Evolutionary conservation across 129 eudicot genomes (phyloP), one percentile per base, ranked within the genome.

Genomic region (Chrysanthemum seticuspe): DNA sequence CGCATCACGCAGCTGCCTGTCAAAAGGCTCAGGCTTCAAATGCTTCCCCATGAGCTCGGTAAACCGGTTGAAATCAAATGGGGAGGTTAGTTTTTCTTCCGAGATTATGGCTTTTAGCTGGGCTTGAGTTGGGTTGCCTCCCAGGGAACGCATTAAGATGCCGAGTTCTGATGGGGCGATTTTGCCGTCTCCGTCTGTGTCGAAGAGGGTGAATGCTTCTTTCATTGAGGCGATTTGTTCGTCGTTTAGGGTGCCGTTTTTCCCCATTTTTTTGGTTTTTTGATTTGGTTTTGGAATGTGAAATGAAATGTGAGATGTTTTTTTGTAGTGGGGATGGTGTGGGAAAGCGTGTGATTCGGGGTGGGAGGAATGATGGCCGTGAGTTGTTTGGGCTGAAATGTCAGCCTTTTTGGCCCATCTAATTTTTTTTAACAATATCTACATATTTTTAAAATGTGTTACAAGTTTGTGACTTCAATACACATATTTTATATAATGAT

Each of bases 131-230:
- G 96, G 96, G 79, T 89, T 89, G 12, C 96, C 92, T 10, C 96
- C 92, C 34, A 89, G 82, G 1, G 96, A 89, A 0, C 96, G 86
- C 96, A 89, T 89, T 29, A 86, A 82, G 44, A 89, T 89, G 40
- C 83, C 83, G 64, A 79, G 83, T 75, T 90, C 97, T 66, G 94
- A 85, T 19, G 97, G 97, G 18, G 97, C 82, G 84, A 90, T 89
- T 83, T 85, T 89, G 80, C 93, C 97, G 75, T 91, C 97, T 55
- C 86, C 89, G 83, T 91, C 97, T 77, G 97, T 91, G 74, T 91
- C 97, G 84, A 91, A 91, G 4, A 91, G 89, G 6, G 97, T 88
- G 76, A 91, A 91, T 8, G 97, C 97, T 65, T 88, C 96, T 27
- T 83, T 86, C 96, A 91, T 87, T 15, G 96, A 77, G 55, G 88